Evolutionary conservation across 345 rosid species (phyloP).

Genomic region (Euphorbia pulcherrima): DNA sequence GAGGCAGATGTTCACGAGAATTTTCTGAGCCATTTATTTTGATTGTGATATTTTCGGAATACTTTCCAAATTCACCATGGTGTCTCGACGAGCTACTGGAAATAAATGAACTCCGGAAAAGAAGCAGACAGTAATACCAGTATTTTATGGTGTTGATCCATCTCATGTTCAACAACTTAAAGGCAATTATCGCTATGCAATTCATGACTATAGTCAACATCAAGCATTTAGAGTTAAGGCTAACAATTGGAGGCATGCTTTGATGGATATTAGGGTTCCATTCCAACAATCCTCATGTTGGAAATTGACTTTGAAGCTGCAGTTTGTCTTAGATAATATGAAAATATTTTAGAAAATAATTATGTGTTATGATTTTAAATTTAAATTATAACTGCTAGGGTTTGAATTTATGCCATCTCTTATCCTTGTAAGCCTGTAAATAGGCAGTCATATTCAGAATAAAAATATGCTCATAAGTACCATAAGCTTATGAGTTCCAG

Average conservation of each 20-base stretch:
- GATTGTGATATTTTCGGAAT: background rate
- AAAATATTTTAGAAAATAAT: no score
- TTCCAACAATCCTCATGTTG: background rate
- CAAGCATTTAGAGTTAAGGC: no score
- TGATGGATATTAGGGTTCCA: background rate
- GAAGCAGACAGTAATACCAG: background rate
- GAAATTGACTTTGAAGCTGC: no score
- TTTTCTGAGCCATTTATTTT: background rate
- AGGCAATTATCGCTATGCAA: background rate
- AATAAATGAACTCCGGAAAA: background rate
- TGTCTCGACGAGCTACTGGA: background rate
- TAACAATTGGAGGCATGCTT: background rate
- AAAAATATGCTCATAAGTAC: no score
- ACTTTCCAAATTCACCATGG: background rate
- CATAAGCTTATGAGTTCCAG: no score
- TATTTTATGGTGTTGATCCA: slow-evolving; percentile 4
- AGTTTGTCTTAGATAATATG: no score
- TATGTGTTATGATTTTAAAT: no score
- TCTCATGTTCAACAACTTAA: background rate
- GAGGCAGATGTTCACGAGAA: background rate
- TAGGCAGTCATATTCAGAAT: no score
- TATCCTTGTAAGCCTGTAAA: no score
- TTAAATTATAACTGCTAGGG: no score
- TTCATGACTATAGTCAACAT: background rate
- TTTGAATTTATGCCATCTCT: no score